Conservation (phyloP, 306 rosid species). For the Amphicarpaea edgeworthii region DNA sequence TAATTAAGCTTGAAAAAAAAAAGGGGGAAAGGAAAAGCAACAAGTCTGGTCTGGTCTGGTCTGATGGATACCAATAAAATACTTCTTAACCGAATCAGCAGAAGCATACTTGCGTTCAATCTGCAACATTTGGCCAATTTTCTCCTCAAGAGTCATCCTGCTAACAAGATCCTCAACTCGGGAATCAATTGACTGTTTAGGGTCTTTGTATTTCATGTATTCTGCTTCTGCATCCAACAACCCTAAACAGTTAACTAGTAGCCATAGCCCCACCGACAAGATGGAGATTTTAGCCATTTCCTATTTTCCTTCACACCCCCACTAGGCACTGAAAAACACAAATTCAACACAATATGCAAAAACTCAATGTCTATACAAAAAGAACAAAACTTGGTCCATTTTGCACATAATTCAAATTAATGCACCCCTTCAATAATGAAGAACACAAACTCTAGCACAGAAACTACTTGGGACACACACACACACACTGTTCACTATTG, state of each 20-base stretch:
- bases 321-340: slow-evolving; percentile 29
- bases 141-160: slow-evolving; percentile 53
- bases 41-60: no score
- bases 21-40: background rate
- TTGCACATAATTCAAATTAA: background rate
- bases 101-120: slow-evolving; percentile 52
- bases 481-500: background rate
- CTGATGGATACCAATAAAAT: slow-evolving; percentile 44
- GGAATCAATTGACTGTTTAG: slow-evolving; percentile 34
- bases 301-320: slow-evolving; percentile 19
- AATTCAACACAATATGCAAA: slow-evolving; percentile 9
- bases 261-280: slow-evolving; percentile 38
- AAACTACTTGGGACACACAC: no score
- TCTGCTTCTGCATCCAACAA: slow-evolving; percentile 48
- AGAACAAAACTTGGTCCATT: background rate
- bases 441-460: background rate
- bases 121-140: slow-evolving; percentile 63
- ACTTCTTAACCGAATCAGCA: slow-evolving; percentile 40
- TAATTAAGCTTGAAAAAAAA: no score
- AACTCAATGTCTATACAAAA: slow-evolving; percentile 2
- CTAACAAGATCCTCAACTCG: slow-evolving; percentile 51
- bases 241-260: slow-evolving; percentile 24
- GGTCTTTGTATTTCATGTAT: slow-evolving; percentile 48
- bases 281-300: slow-evolving; percentile 45
- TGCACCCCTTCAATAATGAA: slow-evolving; percentile 17